A percentile compares a stretch with the other conserved stretches of the same genome.
Conservation (phyloP, 164 flowering plant genomes). For the Nymphaea colorata region DNA sequence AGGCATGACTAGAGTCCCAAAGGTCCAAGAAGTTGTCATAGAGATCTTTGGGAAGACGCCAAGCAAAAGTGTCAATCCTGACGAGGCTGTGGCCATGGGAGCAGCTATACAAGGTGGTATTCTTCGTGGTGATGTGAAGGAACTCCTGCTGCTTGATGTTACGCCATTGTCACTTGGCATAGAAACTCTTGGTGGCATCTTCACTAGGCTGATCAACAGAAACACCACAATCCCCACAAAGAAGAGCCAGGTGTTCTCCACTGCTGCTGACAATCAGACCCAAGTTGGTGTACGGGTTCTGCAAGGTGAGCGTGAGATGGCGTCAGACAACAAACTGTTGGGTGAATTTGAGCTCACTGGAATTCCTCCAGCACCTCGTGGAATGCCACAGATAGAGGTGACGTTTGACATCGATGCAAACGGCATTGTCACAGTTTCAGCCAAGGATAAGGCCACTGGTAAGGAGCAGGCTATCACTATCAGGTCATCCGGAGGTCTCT, state of each 20-base stretch:
- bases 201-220: constrained; percentile 24
- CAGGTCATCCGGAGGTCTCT: constrained; percentile 39
- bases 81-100: constrained; percentile 36
- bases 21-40: constrained; percentile 20
- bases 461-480: constrained; percentile 19
- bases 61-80: constrained; percentile 30
- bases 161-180: constrained; percentile 32
- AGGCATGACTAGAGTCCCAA: constrained; percentile 31
- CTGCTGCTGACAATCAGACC: constrained; percentile 62
- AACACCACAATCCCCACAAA: constrained; percentile 34
- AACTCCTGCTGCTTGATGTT: constrained; percentile 29
- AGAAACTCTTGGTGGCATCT: constrained; percentile 30
- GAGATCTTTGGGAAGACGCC: constrained; percentile 27
- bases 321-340: neutral
- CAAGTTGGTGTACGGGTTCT: constrained; percentile 19
- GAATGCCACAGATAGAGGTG: constrained; percentile 25
- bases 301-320: constrained; percentile 22
- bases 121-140: constrained; percentile 28
- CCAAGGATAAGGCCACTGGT: constrained; percentile 17
- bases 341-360: constrained; percentile 16
- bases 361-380: constrained; percentile 18
- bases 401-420: constrained; percentile 27
- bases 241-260: constrained; percentile 64
- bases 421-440: constrained; percentile 24
- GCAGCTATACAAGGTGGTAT: constrained; percentile 33